Conservation (phyloP, 768 basidiomycete species). For the Hemileccinum impolitum region DNA sequence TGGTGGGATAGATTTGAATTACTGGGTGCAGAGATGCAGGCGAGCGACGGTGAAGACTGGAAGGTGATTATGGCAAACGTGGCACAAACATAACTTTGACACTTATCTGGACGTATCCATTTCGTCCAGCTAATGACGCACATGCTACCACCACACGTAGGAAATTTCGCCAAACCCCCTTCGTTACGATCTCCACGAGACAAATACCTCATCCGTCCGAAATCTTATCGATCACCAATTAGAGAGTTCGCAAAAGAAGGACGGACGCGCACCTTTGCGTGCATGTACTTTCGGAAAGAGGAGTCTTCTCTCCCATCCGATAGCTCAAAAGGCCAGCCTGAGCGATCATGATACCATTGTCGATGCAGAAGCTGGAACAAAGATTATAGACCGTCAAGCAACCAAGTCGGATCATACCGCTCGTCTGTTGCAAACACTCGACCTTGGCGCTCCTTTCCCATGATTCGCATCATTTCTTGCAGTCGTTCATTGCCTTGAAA, state of each 20-base stretch:
- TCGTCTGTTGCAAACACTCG: conserved; percentile 95
- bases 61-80: conserved; percentile 51
- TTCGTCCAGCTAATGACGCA: neutral
- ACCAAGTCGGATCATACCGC: conserved; percentile 47
- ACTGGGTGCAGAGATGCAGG: conserved; percentile 41
- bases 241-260: conserved; percentile 2
- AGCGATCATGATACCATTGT: conserved; percentile 99
- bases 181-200: conserved; percentile 68
- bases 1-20: conserved; percentile 73
- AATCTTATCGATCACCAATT: conserved; percentile 51
- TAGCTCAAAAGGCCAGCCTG: conserved; percentile 92
- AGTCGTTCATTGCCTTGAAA: conserved; percentile 82
- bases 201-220: conserved; percentile 91
- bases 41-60: conserved; percentile 45
- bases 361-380: conserved; percentile 89
- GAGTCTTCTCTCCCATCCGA: conserved; percentile 84
- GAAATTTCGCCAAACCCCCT: neutral
- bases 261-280: conserved; percentile 70
- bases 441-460: conserved; percentile 88
- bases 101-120: neutral
- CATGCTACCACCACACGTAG: neutral
- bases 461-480: conserved; percentile 98
- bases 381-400: neutral
- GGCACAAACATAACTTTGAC: conserved; percentile 18
- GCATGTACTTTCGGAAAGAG: conserved; percentile 76